Conservation (phyloP, 805 yeast species). For the Candida mattraensis region DNA sequence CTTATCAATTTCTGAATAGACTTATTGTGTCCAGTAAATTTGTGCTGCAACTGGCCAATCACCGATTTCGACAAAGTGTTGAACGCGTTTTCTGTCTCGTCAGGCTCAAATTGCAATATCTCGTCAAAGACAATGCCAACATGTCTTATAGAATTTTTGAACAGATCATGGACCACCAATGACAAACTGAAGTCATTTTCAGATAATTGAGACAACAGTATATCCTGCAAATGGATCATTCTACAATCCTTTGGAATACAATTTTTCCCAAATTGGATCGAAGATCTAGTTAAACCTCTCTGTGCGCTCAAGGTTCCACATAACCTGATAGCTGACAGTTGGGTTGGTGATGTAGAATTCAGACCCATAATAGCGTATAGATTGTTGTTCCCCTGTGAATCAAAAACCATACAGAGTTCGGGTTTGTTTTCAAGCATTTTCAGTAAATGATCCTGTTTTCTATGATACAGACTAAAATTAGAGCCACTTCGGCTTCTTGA, state of each 20-base stretch:
- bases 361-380: slow-evolving; percentile 52
- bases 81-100: slow-evolving; percentile 7
- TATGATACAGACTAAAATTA: slow-evolving; percentile 7
- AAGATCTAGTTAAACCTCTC: slow-evolving; percentile 16
- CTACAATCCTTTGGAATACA: slow-evolving; percentile 33
- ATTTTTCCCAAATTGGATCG: slow-evolving; percentile 25
- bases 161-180: slow-evolving; percentile 45
- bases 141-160: slow-evolving; percentile 35
- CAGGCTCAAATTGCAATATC: slow-evolving; percentile 26
- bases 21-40: slow-evolving; percentile 84
- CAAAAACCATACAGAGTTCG: slow-evolving; percentile 44
- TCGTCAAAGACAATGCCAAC: slow-evolving; percentile 34
- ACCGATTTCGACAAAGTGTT: not conserved
- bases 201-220: slow-evolving; percentile 16
- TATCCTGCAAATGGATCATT: slow-evolving; percentile 25
- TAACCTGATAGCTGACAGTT: slow-evolving; percentile 43
- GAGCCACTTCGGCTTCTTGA: slow-evolving; percentile 21
- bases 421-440: slow-evolving; percentile 29
- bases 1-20: slow-evolving; percentile 68
- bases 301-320: slow-evolving; percentile 18
- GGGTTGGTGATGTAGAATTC: slow-evolving; percentile 46
- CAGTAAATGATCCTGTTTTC: slow-evolving; percentile 23
- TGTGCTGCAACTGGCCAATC: slow-evolving; percentile 43
- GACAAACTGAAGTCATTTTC: slow-evolving; percentile 33
- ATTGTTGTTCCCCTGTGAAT: slow-evolving; percentile 40